phyloP scores from a whole-genome alignment of 768 basidiomycete genomes.

The Phlegmacium glaucopus region DNA sequence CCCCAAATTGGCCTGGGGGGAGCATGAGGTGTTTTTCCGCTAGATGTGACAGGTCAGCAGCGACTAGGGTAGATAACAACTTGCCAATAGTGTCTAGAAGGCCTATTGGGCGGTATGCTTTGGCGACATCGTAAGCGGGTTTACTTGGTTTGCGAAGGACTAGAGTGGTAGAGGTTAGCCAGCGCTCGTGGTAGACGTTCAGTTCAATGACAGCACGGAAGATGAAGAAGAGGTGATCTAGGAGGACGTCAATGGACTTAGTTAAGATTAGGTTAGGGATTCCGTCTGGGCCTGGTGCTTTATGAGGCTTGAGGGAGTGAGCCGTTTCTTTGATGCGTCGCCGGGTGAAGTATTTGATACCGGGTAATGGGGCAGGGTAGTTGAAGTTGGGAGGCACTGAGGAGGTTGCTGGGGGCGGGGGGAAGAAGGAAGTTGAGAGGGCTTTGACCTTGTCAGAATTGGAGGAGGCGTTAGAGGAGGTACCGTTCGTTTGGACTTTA shows the following conservation, averaged over 20 bases:
- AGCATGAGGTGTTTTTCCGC: conserved; percentile 17
- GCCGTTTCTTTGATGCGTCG: too few species aligned
- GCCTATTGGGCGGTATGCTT: conserved; percentile 19
- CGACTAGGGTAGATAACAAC: conserved; percentile 4
- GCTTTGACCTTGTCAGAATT: too few species aligned
- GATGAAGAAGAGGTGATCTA: conserved; percentile 7
- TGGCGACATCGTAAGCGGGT: conserved; percentile 21
- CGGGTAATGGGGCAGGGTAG: too few species aligned
- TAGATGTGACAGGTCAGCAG: conserved; percentile 10
- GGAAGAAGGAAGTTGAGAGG: too few species aligned
- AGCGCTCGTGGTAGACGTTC: conserved; percentile 22
- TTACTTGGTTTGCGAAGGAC: conserved; percentile 35
- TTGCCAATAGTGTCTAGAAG: conserved; percentile 17
- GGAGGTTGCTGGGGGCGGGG: too few species aligned
- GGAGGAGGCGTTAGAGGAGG: too few species aligned
- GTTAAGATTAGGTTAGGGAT: not conserved
- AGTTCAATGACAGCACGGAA: conserved; percentile 13
- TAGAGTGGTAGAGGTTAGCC: conserved; percentile 23
- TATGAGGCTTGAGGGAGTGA: too few species aligned
- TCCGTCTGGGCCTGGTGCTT: not conserved
- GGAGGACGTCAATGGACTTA: conserved; percentile 3
- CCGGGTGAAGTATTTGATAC: too few species aligned
- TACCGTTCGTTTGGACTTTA: too few species aligned
- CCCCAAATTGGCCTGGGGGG: conserved; percentile 23
- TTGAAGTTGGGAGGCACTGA: too few species aligned